These are phyloP conservation scores for Trypanosoma brucei DNA, from an alignment of 208 protist genomes.

Conservation along the genomic window DNA sequence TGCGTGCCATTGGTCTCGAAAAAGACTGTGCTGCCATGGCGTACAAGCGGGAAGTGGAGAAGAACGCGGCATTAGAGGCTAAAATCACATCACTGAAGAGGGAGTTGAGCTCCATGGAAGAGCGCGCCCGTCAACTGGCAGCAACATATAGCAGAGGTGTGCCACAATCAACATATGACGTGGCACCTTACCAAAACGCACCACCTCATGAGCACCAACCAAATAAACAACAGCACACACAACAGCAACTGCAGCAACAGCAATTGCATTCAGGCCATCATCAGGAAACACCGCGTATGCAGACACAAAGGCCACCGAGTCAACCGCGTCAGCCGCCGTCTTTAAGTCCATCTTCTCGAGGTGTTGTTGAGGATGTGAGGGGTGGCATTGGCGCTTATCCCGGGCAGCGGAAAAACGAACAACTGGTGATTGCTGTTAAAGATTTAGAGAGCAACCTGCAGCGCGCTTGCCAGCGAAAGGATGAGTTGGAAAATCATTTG, in stretches of 20 bases:
- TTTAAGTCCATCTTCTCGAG: not conserved
- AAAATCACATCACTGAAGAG: conserved; percentile 38
- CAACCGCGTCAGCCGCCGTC: not conserved
- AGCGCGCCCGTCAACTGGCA: conserved; percentile 7
- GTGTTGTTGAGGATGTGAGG: not conserved
- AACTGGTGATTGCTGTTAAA: conserved; percentile 21
- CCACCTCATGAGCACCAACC: not conserved
- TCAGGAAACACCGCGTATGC: not conserved
- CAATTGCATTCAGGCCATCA: too few species aligned
- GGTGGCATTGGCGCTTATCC: not conserved
- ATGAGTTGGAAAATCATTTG: conserved; percentile 49
- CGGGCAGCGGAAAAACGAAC: not conserved
- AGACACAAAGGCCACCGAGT: not conserved
- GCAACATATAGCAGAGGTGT: conserved; percentile 10
- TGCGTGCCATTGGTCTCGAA: conserved; percentile 44
- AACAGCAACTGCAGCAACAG: too few species aligned
- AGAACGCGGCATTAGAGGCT: conserved; percentile 34
- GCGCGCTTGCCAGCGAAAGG: conserved; percentile 41
- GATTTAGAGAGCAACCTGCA: conserved; percentile 52
- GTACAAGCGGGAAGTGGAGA: conserved; percentile 51
- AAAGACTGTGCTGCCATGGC: conserved; percentile 59
- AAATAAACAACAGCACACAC: not conserved
- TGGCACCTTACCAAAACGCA: not conserved
- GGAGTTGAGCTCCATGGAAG: conserved; percentile 25
- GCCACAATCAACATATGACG: not conserved